A percentile compares a stretch with the other conserved stretches of the same genome.
phyloP scores from a whole-genome alignment of 2,329 filamentous ascomycete species.

The Diaporthe sp. region DNA sequence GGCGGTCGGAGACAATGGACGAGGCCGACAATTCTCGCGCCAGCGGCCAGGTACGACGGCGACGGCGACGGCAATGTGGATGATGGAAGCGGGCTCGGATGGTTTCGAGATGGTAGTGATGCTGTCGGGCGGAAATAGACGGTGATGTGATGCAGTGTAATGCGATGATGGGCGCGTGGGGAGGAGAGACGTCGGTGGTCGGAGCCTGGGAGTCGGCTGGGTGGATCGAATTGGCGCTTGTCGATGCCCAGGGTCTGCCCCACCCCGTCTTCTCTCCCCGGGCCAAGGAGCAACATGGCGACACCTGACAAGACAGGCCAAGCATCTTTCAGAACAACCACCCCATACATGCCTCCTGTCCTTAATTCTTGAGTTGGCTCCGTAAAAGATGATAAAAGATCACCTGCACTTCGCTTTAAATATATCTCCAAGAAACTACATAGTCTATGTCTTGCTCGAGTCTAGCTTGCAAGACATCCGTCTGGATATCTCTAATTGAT shows the following conservation, averaged over 20 bases:
- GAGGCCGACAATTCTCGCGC: neutral
- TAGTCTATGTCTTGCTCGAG: neutral
- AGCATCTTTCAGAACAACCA: neutral
- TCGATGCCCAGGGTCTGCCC: slow-evolving; percentile 1
- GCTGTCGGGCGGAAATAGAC: slow-evolving; percentile 12
- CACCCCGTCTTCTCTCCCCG: slow-evolving; percentile 13
- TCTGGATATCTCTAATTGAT: no score
- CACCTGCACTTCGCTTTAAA: neutral
- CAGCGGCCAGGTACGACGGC: neutral
- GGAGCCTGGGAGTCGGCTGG: slow-evolving; percentile 18
- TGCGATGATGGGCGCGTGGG: slow-evolving; percentile 26
- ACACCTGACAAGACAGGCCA: neutral
- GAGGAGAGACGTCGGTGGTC: slow-evolving; percentile 29
- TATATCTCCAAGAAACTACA: neutral
- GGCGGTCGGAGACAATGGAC: slow-evolving; percentile 25
- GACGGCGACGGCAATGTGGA: neutral
- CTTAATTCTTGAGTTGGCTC: neutral
- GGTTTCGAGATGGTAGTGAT: slow-evolving; percentile 32
- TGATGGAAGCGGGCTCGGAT: slow-evolving; percentile 11
- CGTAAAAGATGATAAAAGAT: neutral
- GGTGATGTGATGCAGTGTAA: slow-evolving; percentile 30
- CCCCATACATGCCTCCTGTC: neutral
- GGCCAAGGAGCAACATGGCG: neutral
- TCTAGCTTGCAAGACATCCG: neutral
- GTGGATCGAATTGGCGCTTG: slow-evolving; percentile 24